Evolutionary conservation across 495 filamentous ascomycete species (phyloP).

Genomic region (Hypoxylon lenormandii): DNA sequence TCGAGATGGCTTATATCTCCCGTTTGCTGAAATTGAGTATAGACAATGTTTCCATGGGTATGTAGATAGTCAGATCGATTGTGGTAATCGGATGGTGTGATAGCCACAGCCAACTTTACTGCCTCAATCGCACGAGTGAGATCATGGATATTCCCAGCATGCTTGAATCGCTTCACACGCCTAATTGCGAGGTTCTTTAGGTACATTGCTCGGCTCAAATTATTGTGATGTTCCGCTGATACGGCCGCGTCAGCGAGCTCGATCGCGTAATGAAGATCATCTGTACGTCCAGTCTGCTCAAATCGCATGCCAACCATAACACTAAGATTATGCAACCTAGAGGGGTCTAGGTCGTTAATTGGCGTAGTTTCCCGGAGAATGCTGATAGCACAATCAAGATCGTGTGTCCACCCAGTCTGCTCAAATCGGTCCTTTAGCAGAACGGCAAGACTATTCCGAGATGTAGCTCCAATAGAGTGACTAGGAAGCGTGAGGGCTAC

Average conservation of each 20-base stretch:
- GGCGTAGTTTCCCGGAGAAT: not conserved
- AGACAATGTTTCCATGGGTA: no score
- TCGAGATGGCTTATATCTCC: no score
- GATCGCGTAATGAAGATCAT: not conserved
- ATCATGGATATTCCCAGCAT: conserved; percentile 1
- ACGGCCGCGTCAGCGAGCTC: not conserved
- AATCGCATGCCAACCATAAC: not conserved
- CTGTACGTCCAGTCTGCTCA: not conserved
- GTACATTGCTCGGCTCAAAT: not conserved
- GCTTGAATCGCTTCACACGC: conserved; percentile 4
- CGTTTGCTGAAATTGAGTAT: no score
- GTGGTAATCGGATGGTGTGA: no score
- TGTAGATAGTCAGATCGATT: no score
- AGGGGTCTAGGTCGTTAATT: conserved; percentile 20
- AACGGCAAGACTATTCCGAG: not conserved
- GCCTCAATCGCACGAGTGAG: conserved; percentile 6
- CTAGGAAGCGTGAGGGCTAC: not conserved
- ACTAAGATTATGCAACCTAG: not conserved
- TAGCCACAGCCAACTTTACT: no score
- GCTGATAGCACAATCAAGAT: not conserved
- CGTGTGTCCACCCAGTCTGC: not conserved
- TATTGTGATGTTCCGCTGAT: not conserved
- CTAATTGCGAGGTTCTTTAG: conserved; percentile 11
- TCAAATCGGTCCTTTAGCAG: not conserved
- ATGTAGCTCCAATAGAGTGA: not conserved